Percentiles rank a stretch among this genome's conserved stretches.
phyloP scores from a whole-genome alignment of 2,329 filamentous ascomycete species.

The Chrysoporthe austroafricana region DNA sequence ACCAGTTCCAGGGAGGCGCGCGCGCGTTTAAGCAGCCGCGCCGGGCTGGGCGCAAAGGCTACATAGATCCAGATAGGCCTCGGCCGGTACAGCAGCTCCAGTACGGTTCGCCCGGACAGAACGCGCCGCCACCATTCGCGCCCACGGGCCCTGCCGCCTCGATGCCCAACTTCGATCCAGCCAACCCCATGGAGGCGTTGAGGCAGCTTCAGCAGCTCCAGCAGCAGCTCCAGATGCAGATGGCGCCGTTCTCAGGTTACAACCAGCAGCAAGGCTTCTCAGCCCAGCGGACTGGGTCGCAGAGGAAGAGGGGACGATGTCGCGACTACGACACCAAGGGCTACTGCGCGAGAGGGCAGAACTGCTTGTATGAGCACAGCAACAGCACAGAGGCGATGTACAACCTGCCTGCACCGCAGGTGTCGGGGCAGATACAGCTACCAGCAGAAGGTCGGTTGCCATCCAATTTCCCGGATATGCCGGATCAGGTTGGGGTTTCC shows the following conservation, averaged over 20 bases:
- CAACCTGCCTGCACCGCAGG: conserved; percentile 24
- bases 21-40: conserved; percentile 64
- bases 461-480: not conserved
- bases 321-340: conserved; percentile 75
- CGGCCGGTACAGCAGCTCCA: conserved; percentile 34
- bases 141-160: conserved; percentile 29
- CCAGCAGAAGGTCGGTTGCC: conserved; percentile 39
- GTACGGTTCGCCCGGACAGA: conserved; percentile 17
- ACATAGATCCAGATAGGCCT: conserved; percentile 27
- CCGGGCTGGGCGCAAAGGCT: conserved; percentile 44
- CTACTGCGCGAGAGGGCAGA: conserved; percentile 68
- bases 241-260: conserved; percentile 47
- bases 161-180: conserved; percentile 57
- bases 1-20: conserved; percentile 41
- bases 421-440: conserved; percentile 34
- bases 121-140: conserved; percentile 33
- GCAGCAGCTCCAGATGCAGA: conserved; percentile 58
- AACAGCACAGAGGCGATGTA: conserved; percentile 55
- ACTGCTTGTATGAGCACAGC: conserved; percentile 72
- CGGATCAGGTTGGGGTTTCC: not conserved
- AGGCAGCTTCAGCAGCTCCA: conserved; percentile 65
- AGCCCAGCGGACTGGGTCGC: conserved; percentile 32
- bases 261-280: conserved; percentile 28
- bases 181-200: conserved; percentile 63
- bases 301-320: conserved; percentile 57